A percentile compares a stretch with the other conserved stretches of the same genome.
Conservation (phyloP, 306 rosid genomes). For the Mucuna pruriens region DNA sequence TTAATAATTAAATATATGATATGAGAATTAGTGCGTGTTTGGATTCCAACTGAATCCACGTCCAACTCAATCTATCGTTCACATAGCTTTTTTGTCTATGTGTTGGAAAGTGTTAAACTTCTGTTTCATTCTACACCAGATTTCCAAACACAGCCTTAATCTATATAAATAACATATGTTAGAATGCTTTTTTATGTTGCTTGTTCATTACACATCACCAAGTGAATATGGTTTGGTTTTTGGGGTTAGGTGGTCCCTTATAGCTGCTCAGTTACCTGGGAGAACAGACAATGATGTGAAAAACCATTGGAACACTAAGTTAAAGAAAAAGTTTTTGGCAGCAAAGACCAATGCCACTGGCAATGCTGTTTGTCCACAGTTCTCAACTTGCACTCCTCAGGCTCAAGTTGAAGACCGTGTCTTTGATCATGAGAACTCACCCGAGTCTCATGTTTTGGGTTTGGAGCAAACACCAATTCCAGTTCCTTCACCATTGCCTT, state of each 20-base stretch:
- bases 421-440: neutral
- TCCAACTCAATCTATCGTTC: no score
- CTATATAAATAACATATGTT: neutral
- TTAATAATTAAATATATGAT: neutral
- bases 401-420: conserved; percentile 22
- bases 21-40: no score
- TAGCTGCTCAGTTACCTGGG: conserved; percentile 46
- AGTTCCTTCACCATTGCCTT: conserved; percentile 13
- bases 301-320: conserved; percentile 45
- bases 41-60: no score
- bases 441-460: neutral
- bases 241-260: conserved; percentile 40
- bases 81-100: no score
- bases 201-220: neutral
- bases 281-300: conserved; percentile 49
- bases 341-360: neutral
- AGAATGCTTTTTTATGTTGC: neutral
- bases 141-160: no score
- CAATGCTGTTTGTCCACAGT: conserved; percentile 6
- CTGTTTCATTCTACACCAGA: no score
- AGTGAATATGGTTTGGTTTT: neutral
- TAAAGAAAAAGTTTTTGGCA: conserved; percentile 42
- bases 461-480: conserved; percentile 19
- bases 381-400: conserved; percentile 27
- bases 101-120: no score